Base-by-base conservation (phyloP, 495 filamentous ascomycete species). In the Xylaria sp. region DNA sequence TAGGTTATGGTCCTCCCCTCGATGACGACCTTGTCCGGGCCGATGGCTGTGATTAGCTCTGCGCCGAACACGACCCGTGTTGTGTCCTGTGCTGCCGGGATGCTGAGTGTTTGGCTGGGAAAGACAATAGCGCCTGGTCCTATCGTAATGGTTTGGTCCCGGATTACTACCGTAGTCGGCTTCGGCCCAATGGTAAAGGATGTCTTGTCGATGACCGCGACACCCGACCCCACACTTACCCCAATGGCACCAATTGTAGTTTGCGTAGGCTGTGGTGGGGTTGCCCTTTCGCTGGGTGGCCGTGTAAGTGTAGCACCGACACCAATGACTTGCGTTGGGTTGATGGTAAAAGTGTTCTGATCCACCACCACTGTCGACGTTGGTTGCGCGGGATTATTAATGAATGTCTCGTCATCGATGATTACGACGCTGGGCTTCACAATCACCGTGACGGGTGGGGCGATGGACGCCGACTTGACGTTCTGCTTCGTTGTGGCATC, bases 121-220 rank as follows among this genome's bases (percentile, higher is more conserved):
- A 78, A 77, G 5, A 75, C 15, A 57, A 88, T 78, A 58, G 80
- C 83, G n/a, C 68, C 70, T 4, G 87, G 78, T 3, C 83, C 83
- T 41, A 90, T 73, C 29, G 81, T 82, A 57, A 90, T 77, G 15
- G 80, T 85, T 52, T 87, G 81, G 7, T 82, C 85, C 67, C 74
- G 74, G 0, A 84, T 65, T 9, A 81, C 74, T 14, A 75, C 78
- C 5, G 80, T 77, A 33, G 77, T 82, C 21, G 78, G 68, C 19
- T 75, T 71, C 5, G 76, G 77, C 24, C 71, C 69, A 61, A 87
- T 75, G 0, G 79, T 78, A 73, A 85, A 85, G 5, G 86, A 81
- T 33, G 81, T 80, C 29, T 81, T 83, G 65, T 79, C 82, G 61
- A 90, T 80, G 3, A 87, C 76, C 26, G 86, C 76, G 26, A 82